Conservation (phyloP, 1,139 yeast genomes). For the Suhomyces coccinellae region DNA sequence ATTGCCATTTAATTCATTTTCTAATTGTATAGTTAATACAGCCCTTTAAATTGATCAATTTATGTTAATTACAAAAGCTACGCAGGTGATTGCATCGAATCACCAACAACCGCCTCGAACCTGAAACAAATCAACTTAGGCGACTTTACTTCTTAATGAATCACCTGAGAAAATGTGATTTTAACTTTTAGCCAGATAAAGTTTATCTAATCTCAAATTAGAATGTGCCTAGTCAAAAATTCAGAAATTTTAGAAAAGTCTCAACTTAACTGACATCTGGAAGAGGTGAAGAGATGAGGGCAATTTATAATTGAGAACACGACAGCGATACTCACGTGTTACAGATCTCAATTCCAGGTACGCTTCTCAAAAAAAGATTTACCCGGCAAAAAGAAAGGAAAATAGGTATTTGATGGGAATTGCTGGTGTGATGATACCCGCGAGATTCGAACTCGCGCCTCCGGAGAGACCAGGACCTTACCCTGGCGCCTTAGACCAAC, state of each 20-base stretch:
- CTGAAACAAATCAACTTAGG: too few relatives aligned
- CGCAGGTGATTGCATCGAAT: background rate
- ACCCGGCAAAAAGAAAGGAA: constrained; percentile 13
- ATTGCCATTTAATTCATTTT: constrained; percentile 8
- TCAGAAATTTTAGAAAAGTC: background rate
- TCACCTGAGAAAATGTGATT: too few relatives aligned
- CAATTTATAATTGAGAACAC: too few relatives aligned
- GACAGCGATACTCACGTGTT: background rate
- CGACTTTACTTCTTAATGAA: too few relatives aligned
- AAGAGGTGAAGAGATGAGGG: too few relatives aligned
- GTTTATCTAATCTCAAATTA: background rate
- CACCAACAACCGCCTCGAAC: background rate
- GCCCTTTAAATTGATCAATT: constrained; percentile 2
- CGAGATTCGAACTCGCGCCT: constrained; percentile 61
- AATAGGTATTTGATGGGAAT: constrained; percentile 17
- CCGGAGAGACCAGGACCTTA: constrained; percentile 58
- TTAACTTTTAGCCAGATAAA: too few relatives aligned
- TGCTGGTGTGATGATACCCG: constrained; percentile 43
- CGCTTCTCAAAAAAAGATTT: too few relatives aligned
- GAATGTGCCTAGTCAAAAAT: background rate
- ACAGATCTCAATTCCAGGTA: background rate
- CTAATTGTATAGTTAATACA: constrained; percentile 11
- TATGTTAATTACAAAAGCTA: background rate
- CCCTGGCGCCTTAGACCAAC: constrained; percentile 54
- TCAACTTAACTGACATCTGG: background rate